Evolutionary conservation across 2,329 filamentous ascomycete genomes (phyloP).

Genomic region (Cercospora beticola): DNA sequence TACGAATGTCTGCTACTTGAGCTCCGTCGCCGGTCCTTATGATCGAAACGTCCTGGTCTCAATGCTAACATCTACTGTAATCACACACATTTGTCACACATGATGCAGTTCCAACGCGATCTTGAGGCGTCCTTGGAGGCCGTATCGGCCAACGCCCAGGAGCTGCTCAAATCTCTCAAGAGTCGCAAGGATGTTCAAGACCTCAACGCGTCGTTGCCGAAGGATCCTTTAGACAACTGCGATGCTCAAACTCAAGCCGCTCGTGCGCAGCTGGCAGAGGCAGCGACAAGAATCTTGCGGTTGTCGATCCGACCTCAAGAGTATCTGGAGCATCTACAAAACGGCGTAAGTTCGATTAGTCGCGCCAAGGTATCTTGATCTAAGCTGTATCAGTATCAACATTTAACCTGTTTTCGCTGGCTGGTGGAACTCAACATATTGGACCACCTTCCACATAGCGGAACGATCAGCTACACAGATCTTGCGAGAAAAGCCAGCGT

Average conservation of each 20-base stretch:
- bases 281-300: slow-evolving; percentile 22
- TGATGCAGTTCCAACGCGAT: slow-evolving; percentile 10
- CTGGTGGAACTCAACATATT: slow-evolving; percentile 23
- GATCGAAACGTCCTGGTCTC: not conserved
- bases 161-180: slow-evolving; percentile 6
- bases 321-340: slow-evolving; percentile 24
- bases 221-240: slow-evolving; percentile 7
- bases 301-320: slow-evolving; percentile 24
- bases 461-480: slow-evolving; percentile 12
- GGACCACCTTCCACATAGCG: slow-evolving; percentile 19
- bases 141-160: slow-evolving; percentile 7
- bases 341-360: slow-evolving; percentile 15
- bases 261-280: slow-evolving; percentile 20
- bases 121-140: slow-evolving; percentile 9
- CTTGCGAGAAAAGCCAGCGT: slow-evolving; percentile 18
- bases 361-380: not conserved
- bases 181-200: not conserved
- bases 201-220: not conserved
- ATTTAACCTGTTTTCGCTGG: slow-evolving; percentile 26
- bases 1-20: not conserved
- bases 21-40: not conserved
- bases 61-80: not conserved
- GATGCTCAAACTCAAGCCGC: not conserved
- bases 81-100: not conserved
- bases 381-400: slow-evolving; percentile 21